Conservation (phyloP, 1,139 yeast species). For the Scheffersomyces insectosa region DNA sequence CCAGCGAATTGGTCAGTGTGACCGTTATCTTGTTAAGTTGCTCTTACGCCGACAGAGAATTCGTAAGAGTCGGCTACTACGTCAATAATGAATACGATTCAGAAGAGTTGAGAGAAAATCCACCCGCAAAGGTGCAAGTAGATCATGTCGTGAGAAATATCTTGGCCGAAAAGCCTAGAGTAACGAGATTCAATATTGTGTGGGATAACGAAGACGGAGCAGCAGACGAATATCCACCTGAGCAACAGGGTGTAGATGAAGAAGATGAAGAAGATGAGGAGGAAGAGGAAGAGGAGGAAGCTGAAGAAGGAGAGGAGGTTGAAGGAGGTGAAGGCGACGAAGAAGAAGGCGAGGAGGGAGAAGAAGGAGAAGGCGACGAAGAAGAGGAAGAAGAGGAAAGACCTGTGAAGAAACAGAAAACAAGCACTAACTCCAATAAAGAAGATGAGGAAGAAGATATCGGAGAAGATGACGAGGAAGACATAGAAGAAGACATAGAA, state of each 20-base stretch:
- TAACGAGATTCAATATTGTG: constrained; percentile 91
- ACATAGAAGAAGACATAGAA: constrained; percentile 8
- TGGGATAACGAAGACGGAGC: constrained; percentile 79
- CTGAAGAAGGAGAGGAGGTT: constrained; percentile 53
- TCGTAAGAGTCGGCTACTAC: constrained; percentile 95
- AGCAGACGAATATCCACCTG: constrained; percentile 72
- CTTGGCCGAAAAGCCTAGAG: constrained; percentile 95
- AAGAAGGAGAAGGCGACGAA: constrained; percentile 26
- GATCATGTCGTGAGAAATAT: constrained; percentile 94
- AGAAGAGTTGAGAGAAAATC: constrained; percentile 90
- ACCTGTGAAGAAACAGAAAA: constrained; percentile 5
- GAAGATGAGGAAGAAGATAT: constrained; percentile 4
- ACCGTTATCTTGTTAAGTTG: constrained; percentile 92
- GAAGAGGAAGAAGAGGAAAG: constrained; percentile 30
- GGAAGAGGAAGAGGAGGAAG: constrained; percentile 61
- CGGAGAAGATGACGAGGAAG: constrained; percentile 5
- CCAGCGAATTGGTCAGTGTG: constrained; percentile 90
- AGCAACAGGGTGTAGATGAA: constrained; percentile 44
- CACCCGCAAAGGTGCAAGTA: constrained; percentile 91
- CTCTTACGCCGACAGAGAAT: constrained; percentile 89
- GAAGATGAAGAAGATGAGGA: constrained; percentile 58
- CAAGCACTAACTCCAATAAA: constrained; percentile 7
- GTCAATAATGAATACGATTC: constrained; percentile 95
- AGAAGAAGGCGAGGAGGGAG: constrained; percentile 38
- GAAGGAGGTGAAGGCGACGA: constrained; percentile 49